Base-by-base conservation (phyloP, 208 protist species). In the Acanthamoeba sp. region DNA sequence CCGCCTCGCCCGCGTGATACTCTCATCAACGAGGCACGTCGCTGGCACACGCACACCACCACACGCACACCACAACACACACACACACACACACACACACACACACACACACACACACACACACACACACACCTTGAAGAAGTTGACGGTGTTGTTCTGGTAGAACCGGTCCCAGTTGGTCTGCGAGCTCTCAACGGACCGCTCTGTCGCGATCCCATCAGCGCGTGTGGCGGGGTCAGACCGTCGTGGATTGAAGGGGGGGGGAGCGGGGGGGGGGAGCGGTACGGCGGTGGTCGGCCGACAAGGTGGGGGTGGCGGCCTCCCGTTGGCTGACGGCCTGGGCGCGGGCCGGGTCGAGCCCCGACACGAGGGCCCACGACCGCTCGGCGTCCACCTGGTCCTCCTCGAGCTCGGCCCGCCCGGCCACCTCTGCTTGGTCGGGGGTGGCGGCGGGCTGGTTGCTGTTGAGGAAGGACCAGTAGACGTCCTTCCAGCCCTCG, bases 61-160 rank as follows among this genome's bases (percentile, higher is more conserved):
- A 18, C 29, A 50, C 45, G 12, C 45, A 12, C 45, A 50, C 45
- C 45, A 50, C 45, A 3, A 12, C 45, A 50, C 45, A 50, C 45
- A 7, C 45, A 50, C 45, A 50, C 45, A 16, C 0, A 50, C 1
- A 2, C 34, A 73, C 59, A 18, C 29, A 50, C 45, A 50, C 45
- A 12, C 45, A 50, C 45, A 12, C 45, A 50, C 45, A 50, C 45
- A 7, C 45, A 50, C 45, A 50, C 45, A 16, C 0, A 50, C 1
- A 2, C 34, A 59, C 59, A 10, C 59, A 32, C 40, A 20, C 73
- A 84, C 73, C 73, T 84, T 90, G 82, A 90, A 90, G 38, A 90
- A 90, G 45, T 90, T 90, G 48, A 59, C 55, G 52, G 82, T 66
- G 82, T 90, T 90, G 52, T 59, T 66, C 6, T 90, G 82, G 36